A percentile compares a stretch with the other conserved stretches of the same genome.
These are phyloP conservation scores for Pleurotus pulmonarius DNA, from an alignment of 768 basidiomycete genomes.

Conservation along the genomic window DNA sequence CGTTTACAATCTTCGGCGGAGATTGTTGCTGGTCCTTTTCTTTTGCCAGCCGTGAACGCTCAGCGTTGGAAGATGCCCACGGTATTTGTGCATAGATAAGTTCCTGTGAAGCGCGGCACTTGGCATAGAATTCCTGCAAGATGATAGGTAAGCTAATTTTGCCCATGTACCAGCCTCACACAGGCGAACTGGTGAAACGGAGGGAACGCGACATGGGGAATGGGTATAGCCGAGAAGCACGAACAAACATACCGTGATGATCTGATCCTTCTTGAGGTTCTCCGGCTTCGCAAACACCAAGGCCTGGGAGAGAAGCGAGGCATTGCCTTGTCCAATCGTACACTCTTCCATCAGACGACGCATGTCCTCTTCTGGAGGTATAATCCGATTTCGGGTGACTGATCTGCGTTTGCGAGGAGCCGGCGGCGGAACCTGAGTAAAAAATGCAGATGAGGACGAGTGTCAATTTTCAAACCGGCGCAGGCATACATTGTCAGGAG, in stretches of 20 bases:
- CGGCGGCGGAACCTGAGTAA: constrained; percentile 12
- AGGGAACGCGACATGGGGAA: neutral
- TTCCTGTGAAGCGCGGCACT: constrained; percentile 81
- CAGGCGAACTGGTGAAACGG: neutral
- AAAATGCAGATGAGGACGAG: neutral
- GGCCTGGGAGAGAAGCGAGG: constrained; percentile 66
- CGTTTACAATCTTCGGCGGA: constrained; percentile 15
- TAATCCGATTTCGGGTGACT: constrained; percentile 34
- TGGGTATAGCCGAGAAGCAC: neutral
- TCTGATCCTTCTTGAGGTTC: constrained; percentile 56
- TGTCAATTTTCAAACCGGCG: neutral
- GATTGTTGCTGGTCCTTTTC: constrained; percentile 16
- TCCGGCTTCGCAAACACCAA: constrained; percentile 64
- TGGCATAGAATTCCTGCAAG: constrained; percentile 76
- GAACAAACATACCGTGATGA: constrained; percentile 57
- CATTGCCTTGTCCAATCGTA: constrained; percentile 79
- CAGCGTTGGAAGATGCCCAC: constrained; percentile 85
- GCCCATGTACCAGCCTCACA: neutral
- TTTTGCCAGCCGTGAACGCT: constrained; percentile 52
- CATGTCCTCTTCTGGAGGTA: constrained; percentile 84
- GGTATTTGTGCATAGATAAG: constrained; percentile 84
- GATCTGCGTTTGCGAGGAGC: constrained; percentile 34
- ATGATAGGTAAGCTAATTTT: constrained; percentile 4
- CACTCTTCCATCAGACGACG: constrained; percentile 82
- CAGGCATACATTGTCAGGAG: neutral